A percentile compares a stretch with the other conserved stretches of the same genome.
phyloP scores from a whole-genome alignment of 176 grass and related monocot species.

The Zoysia pacifica region DNA sequence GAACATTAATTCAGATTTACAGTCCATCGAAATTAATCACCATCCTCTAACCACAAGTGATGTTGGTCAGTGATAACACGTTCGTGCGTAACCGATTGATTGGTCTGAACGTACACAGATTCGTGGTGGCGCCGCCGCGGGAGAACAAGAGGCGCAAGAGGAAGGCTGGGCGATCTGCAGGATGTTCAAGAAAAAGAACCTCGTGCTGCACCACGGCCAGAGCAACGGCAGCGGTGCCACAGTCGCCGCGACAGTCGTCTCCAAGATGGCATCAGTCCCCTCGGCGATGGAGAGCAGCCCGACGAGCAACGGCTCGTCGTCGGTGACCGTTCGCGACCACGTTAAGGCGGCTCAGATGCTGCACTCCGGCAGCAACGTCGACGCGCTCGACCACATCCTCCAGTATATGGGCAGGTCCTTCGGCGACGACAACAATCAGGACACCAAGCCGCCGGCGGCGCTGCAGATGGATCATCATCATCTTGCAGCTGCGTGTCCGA shows the following conservation, averaged over 20 bases:
- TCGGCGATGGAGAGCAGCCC: slow-evolving; percentile 20
- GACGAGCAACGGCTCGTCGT: slow-evolving; percentile 58
- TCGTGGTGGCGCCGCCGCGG: slow-evolving; percentile 23
- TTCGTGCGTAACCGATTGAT: no score
- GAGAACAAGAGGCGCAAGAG: slow-evolving; percentile 61
- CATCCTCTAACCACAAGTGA: neutral
- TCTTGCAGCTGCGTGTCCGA: neutral
- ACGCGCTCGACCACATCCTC: slow-evolving; percentile 78
- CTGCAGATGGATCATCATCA: slow-evolving; percentile 1
- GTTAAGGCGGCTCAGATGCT: slow-evolving; percentile 40
- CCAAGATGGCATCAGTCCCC: neutral
- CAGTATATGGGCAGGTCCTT: slow-evolving; percentile 61
- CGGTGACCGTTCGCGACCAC: slow-evolving; percentile 45
- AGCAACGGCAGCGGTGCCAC: slow-evolving; percentile 9
- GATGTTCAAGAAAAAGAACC: slow-evolving; percentile 92
- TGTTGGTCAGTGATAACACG: neutral
- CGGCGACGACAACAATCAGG: slow-evolving; percentile 40
- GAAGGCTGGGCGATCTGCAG: slow-evolving; percentile 91
- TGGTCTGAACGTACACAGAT: slow-evolving; percentile 29
- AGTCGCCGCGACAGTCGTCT: neutral
- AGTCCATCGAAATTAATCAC: neutral
- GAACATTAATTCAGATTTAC: neutral
- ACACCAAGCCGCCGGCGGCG: slow-evolving; percentile 37
- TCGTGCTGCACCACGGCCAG: slow-evolving; percentile 43
- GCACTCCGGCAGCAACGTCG: slow-evolving; percentile 53